Percentiles rank a stretch among this genome's conserved stretches.
Evolutionary conservation across 2,329 filamentous ascomycete genomes (phyloP).

Genomic region (Arthrocladium fulminans): DNA sequence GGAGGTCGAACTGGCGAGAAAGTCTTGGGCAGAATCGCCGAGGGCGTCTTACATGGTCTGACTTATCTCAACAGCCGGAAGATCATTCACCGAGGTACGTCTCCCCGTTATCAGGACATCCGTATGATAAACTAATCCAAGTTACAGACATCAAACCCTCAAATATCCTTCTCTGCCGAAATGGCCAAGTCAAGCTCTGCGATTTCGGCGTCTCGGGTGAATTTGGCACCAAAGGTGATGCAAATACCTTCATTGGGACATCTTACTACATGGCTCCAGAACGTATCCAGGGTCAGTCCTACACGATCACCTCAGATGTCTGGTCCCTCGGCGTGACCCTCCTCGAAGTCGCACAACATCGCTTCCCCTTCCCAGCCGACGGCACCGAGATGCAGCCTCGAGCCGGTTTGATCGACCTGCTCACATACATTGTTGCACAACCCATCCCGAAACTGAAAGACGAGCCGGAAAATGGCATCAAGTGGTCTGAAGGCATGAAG

Average conservation of each 20-base stretch:
- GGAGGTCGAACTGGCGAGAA: conserved; percentile 94
- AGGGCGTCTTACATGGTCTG: conserved; percentile 84
- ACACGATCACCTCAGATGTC: conserved; percentile 97
- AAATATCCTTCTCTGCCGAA: conserved; percentile 87
- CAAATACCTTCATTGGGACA: conserved; percentile 97
- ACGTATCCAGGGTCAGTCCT: conserved; percentile 92
- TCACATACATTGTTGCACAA: conserved; percentile 96
- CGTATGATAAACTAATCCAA: conserved; percentile 11
- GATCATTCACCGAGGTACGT: conserved; percentile 75
- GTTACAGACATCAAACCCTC: conserved; percentile 86
- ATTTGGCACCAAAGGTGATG: conserved; percentile 96
- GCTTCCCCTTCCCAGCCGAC: conserved; percentile 95
- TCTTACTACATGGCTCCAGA: conserved; percentile 99
- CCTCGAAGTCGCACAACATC: conserved; percentile 97
- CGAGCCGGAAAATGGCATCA: conserved; percentile 78
- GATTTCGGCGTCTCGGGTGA: conserved; percentile 97
- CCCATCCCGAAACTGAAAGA: conserved; percentile 93
- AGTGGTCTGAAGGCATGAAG: conserved; percentile 96
- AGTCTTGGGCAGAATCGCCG: conserved; percentile 90
- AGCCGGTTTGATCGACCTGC: conserved; percentile 83
- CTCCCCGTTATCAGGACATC: not conserved
- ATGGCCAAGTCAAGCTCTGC: conserved; percentile 92
- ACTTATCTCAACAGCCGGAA: conserved; percentile 93
- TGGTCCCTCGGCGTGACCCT: conserved; percentile 96
- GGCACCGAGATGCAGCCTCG: conserved; percentile 91